Evolutionary conservation across 164 flowering plant genomes (phyloP), one percentile per base, ranked within the genome.

Genomic region (Sedum album): DNA sequence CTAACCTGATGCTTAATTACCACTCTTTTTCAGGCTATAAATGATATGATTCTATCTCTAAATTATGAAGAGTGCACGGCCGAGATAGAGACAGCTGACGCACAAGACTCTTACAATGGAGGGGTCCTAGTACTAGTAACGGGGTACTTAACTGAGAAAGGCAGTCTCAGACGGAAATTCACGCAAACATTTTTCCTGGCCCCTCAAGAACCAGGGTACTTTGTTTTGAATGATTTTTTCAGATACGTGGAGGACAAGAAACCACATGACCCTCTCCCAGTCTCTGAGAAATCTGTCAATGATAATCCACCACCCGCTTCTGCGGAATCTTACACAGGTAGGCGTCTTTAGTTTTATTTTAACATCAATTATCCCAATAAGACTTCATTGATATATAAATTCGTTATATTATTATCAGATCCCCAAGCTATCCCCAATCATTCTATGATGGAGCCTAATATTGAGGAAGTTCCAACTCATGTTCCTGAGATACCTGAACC

Each of bases 31-130:
- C 84, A 87, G 92, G 86, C 74, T 65, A 87, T 87, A 55, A 82
- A 84, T 73, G 82, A 80, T 23, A 80, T 76, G 77, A 79, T 87
- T 13, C 60, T 78, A 20, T 82, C 88, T 6, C 66, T 84, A 64
- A 79, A 84, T 48, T 82, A 73, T 69, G 81, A 75, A 71, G 83
- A 81, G 31, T 82, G 72, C 64, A 79, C 75, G 33, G 83, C 83
- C 64, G 87, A 84, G 75, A 85, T 87, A 44, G 72, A 78, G 71
- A 84, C 89, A 31, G 88, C 80, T n/a, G 89, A 87, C 80, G 83
- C 92, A 36, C 92, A 85, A 69, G 85, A 82, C 0, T 87, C 92
- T 26, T 66, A 70, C 69, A 70, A 76, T 70, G 76, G 69, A 61
- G 93, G 90, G 51, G 85, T 88, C 41, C 76, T 81, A 69, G 93